These are phyloP conservation scores for Rhodotorula mucilaginosa DNA, from an alignment of 1,284 basidiomycete species.

Conservation along the genomic window DNA sequence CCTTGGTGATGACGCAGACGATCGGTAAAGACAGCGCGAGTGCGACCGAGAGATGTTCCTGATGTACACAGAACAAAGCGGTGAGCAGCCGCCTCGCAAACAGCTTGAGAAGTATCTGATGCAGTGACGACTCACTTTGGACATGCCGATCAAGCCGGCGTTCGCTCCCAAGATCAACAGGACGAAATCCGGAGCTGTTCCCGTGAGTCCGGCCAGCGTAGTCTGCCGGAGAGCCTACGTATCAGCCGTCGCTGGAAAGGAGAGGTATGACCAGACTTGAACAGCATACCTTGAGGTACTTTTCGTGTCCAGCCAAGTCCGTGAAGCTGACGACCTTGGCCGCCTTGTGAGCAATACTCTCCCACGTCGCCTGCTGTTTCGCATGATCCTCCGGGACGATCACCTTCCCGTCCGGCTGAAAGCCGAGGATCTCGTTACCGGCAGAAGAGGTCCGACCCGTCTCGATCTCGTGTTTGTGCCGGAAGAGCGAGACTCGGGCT, in stretches of 20 bases:
- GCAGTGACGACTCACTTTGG: constrained; percentile 58
- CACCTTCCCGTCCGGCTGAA: constrained; percentile 63
- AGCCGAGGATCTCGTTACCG: constrained; percentile 71
- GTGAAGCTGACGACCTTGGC: constrained; percentile 71
- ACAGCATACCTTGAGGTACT: constrained; percentile 3
- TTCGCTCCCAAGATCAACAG: constrained; percentile 96
- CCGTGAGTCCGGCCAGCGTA: constrained; percentile 90
- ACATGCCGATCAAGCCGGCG: constrained; percentile 93
- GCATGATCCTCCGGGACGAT: constrained; percentile 47
- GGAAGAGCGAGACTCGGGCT: constrained; percentile 86
- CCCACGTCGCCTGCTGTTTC: constrained; percentile 80
- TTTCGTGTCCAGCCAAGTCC: constrained; percentile 42
- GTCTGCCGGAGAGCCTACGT: constrained; percentile 57
- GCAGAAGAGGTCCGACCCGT: constrained; percentile 75
- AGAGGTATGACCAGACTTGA: too few relatives aligned
- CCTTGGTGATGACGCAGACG: constrained; percentile 91
- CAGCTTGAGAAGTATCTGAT: neutral
- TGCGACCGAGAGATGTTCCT: constrained; percentile 88
- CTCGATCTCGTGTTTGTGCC: constrained; percentile 97
- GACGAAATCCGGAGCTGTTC: constrained; percentile 90
- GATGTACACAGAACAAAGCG: neutral
- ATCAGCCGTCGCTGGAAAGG: too few relatives aligned
- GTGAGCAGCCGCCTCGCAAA: neutral
- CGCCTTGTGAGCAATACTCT: constrained; percentile 85
- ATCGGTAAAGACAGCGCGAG: constrained; percentile 91